Conservation (phyloP, 495 filamentous ascomycete species). For the Mycothermus thermophilus region DNA sequence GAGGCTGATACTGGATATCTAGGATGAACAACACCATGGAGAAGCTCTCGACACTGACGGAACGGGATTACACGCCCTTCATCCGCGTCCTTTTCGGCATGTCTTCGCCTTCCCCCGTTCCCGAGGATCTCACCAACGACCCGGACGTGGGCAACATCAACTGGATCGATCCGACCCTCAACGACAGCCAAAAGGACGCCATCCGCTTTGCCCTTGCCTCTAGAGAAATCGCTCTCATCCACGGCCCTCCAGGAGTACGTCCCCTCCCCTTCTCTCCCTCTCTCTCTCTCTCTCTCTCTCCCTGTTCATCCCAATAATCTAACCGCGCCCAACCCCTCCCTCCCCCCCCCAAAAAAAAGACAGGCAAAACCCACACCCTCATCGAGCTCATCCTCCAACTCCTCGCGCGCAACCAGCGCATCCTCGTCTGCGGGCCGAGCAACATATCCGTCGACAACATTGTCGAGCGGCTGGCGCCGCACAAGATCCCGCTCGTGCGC, state of each 20-base stretch:
- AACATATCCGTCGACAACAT: conserved; percentile 99
- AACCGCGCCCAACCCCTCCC: neutral
- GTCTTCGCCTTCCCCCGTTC: conserved; percentile 42
- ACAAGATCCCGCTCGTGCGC: conserved; percentile 73
- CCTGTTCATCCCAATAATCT: neutral
- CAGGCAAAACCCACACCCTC: conserved; percentile 93
- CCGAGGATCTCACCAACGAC: conserved; percentile 25
- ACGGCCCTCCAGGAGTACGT: conserved; percentile 74
- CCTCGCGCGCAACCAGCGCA: conserved; percentile 49
- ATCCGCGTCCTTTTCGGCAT: conserved; percentile 76
- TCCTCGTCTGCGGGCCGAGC: conserved; percentile 88
- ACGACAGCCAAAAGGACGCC: conserved; percentile 82
- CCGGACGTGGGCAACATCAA: conserved; percentile 36
- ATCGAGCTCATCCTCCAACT: conserved; percentile 90
- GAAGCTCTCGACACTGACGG: conserved; percentile 55
- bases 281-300: neutral
- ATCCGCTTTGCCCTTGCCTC: conserved; percentile 77
- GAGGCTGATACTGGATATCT: neutral
- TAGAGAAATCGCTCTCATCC: conserved; percentile 78
- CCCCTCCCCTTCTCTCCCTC: neutral
- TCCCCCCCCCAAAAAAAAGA: conserved; percentile 25
- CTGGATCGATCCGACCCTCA: conserved; percentile 69
- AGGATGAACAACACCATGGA: conserved; percentile 89
- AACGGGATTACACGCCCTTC: conserved; percentile 56
- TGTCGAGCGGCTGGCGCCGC: conserved; percentile 76